Evolutionary conservation across 345 rosid genomes (phyloP), one percentile per base, ranked within the genome.

Genomic region (Cardiospermum halicacabum): DNA sequence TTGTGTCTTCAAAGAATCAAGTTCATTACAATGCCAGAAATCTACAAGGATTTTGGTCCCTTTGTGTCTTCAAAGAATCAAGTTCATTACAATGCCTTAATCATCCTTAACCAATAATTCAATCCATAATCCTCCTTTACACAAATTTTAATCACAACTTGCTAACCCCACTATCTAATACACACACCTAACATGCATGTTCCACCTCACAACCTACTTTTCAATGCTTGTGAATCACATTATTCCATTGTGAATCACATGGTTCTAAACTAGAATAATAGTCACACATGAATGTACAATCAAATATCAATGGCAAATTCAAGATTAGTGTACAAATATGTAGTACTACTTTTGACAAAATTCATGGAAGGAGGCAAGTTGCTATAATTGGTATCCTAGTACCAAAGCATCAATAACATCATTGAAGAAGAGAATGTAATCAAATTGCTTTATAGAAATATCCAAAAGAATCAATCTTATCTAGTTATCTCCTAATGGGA

Each of bases 391-490:
- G 32, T 31, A 7, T 65, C 22, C 27, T 40, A 19, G 53, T 55
- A 56, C 22, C 21, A 42, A 8, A 4, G 45, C 27, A 19, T 66
- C 28, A 22, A 37, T n/a, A 19, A 11, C 13, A n/a, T 47, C 19
- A 15, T 4, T 26, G 19, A 50, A 63, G 60, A 42, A 63, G 60
- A 42, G 39, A 42, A 31, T 39, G 64, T 27, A 25, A 68, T 64
- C 27, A 40, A 49, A 58, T 34, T 34, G 39, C 57, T 58, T 15
- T 53, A 45, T 18, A 49, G 62, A 56, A 24, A 65, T 25, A 36
- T 62, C 53, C 25, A 40, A 66, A 40, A 60, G 40, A 56, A 65
- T 53, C 78, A 70, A 66, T 69, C 82, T 79, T 82, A 82, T 79
- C 83, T 70, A 53, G 56, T 69, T 74, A 76, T 78, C 72, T 43